Base-by-base conservation (phyloP, 78 protist species). In the Dictyostelium discoideum region DNA sequence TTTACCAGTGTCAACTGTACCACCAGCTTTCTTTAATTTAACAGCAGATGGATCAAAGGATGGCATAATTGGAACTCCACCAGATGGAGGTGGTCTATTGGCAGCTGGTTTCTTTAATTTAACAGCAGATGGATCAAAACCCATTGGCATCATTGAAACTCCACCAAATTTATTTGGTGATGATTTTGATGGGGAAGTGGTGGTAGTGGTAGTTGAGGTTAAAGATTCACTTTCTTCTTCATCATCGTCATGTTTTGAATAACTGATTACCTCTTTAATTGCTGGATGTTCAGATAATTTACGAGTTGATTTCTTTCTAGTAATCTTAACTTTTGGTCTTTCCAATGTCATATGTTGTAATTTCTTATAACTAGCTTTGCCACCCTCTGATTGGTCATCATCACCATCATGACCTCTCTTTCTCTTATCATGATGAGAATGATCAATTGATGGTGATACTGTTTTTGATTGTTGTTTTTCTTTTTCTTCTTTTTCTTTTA, bases 301-400 rank as follows among this genome's bases (percentile, higher is more conserved):
- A 50, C 84, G 84, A 14, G 11, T 7, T 80, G 95, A 87, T 46
- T 82, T 90, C 95, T 90, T 90, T 73, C 95, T 81, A 1, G 88
- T 87, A 26, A 60, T 60, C 24, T 90, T 82, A 29, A 42, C 57
- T 0, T 42, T 65, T 90, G 95, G 95, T 90, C 95, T 90, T 44
- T 90, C 95, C 9, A 90, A 60, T 29, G 95, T 90, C 14, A 90
- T 24, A 46, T 84, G 87, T 16, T 60, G 78, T 18, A 84, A 39
- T 22, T 54, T 60, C 39, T 60, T 60, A 63, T 60, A 29, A 39
- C 54, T 46, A 57, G 32, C 20, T 48, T 54, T 26, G 39, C 16
- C 22, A 2, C 5, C 67, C 5, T 39, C 87, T 22, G 29, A 5
- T 60, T 48, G 37, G 26, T 42, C 39, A 46, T 86, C 69, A 48